Percentiles rank a stretch among this genome's conserved stretches.
phyloP scores from a whole-genome alignment of 2,329 filamentous ascomycete species.

The Macrophomina pseudophaseolina region DNA sequence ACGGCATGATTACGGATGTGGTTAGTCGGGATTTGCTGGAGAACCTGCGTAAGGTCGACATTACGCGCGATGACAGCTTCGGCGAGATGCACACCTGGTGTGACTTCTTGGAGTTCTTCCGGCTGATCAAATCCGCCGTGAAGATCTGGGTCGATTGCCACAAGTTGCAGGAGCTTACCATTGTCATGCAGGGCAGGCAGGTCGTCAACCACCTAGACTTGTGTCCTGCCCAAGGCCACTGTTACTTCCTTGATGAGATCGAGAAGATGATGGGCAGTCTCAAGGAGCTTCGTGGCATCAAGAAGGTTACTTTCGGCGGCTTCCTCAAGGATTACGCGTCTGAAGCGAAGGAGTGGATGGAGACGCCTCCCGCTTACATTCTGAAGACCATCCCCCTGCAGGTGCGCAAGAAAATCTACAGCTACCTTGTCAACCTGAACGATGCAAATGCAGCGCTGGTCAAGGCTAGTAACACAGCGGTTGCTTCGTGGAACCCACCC shows the following conservation, averaged over 20 bases:
- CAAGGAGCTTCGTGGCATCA: conserved; percentile 23
- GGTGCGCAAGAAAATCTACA: conserved; percentile 8
- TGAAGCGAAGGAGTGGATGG: conserved; percentile 19
- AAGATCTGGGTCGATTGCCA: conserved; percentile 16
- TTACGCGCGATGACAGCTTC: conserved; percentile 20
- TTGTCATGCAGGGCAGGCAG: conserved; percentile 7
- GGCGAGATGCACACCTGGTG: conserved; percentile 26
- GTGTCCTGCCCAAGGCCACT: conserved; percentile 19
- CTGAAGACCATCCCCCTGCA: conserved; percentile 6
- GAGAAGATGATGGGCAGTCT: conserved; percentile 14
- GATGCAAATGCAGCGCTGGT: conserved; percentile 10
- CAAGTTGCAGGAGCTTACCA: conserved; percentile 24
- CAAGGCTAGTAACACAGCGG: conserved; percentile 9
- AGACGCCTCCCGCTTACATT: conserved; percentile 17
- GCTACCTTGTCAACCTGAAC: conserved; percentile 21
- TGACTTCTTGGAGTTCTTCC: conserved; percentile 25
- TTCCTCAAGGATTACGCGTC: conserved; percentile 12
- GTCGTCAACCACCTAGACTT: conserved; percentile 12
- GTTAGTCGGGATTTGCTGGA: conserved; percentile 1
- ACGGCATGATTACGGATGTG: conserved; percentile 17
- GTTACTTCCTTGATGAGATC: conserved; percentile 26
- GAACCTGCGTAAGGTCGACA: conserved; percentile 23
- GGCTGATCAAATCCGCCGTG: conserved; percentile 19
- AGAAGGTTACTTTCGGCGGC: conserved; percentile 20
- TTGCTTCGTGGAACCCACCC: conserved; percentile 4